phyloP scores from a whole-genome alignment of 768 basidiomycete species.

The Termitomyces sp. region DNA sequence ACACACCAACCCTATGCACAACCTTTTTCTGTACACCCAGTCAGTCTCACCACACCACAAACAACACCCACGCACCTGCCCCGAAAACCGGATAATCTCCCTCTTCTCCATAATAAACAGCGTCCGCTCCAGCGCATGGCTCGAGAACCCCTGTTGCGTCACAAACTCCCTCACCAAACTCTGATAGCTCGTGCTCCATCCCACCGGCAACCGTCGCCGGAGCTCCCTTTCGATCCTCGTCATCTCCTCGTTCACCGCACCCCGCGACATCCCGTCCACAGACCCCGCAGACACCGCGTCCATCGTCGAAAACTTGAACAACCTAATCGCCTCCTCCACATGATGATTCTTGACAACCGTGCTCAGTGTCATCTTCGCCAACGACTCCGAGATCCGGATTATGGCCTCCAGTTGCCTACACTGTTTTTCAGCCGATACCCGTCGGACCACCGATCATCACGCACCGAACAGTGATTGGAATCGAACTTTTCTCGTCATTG shows the following conservation, averaged over 20 bases:
- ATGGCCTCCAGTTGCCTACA: conserved; percentile 92
- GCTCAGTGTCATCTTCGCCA: conserved; percentile 91
- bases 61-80: conserved; percentile 40
- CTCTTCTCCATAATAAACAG: conserved; percentile 92
- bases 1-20: conserved; percentile 33
- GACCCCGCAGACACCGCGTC: conserved; percentile 95
- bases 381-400: conserved; percentile 95
- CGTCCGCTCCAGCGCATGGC: conserved; percentile 87
- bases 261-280: conserved; percentile 87
- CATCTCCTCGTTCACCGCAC: conserved; percentile 94
- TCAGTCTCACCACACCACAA: conserved; percentile 1
- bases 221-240: conserved; percentile 85
- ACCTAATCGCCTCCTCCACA: conserved; percentile 94
- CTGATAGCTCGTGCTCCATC: conserved; percentile 97
- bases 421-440: not conserved
- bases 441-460: conserved; percentile 18
- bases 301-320: conserved; percentile 99
- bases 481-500: conserved; percentile 96
- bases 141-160: conserved; percentile 85
- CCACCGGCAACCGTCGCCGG: conserved; percentile 78
- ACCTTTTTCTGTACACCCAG: conserved; percentile 36
- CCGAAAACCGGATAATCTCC: conserved; percentile 89
- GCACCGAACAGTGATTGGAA: conserved; percentile 95
- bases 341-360: conserved; percentile 87
- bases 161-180: conserved; percentile 92